Base-by-base conservation (phyloP, 2,329 filamentous ascomycete species). In the Cercospora sojina region DNA sequence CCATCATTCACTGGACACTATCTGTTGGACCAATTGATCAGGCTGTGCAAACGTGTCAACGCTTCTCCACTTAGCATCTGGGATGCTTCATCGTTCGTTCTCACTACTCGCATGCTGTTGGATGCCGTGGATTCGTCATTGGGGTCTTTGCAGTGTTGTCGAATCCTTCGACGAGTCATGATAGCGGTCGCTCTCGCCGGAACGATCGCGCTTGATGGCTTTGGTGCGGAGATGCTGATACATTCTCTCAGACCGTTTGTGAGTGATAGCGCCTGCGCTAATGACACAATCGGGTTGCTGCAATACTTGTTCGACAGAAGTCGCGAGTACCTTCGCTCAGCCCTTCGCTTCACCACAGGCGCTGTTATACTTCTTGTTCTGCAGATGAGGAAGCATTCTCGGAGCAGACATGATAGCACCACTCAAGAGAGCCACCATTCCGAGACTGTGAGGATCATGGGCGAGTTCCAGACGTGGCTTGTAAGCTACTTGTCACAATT, bases 211-310 rank as follows among this genome's bases (percentile, higher is more conserved):
- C 83, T 90, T 25, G 82, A 87, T 47, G 91, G 90, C 0, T 98
- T 98, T 75, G 91, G 92, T 10, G 78, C 97, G 13, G 92, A 99
- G 77, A 95, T 97, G 91, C 83, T 96, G 0, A 83, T 99, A 1
- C 91, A 93, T 73, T 90, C 91, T 1, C 83, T 97, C 20, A 85
- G 90, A 9, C 88, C 88, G 0, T 96, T 93, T 71, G 82, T 98
- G 5, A 89, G 90, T 1, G 90, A 98, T 71, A 85, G 89, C 0
- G 90, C 96, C 74, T 98, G 94, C 77, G 91, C 93, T 9, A 92
- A 97, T 74, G 95, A 99, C 80, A 89, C 91, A 1, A 84, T 98
- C 53, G 94, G 93, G 0, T 86, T 99, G 35, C 88, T 91, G 67
- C 90, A 92, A 77, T 97, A 96, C 78, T 84, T 99, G 1, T 83